Percentiles rank a stretch among this genome's conserved stretches.
Evolutionary conservation across 805 yeast genomes (phyloP).

Genomic region (Candida orba): DNA sequence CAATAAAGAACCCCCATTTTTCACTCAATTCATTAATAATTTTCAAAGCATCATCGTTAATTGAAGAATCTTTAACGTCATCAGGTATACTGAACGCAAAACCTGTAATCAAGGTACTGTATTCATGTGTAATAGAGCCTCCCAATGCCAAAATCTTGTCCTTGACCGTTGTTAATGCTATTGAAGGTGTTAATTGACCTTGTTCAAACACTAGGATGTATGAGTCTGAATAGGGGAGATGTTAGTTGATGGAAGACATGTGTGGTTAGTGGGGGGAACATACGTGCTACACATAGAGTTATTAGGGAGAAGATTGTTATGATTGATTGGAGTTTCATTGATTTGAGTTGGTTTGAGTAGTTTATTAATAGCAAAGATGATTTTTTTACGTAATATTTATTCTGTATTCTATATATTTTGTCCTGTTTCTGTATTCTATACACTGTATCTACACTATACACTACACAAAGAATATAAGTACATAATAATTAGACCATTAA

Average conservation of each 20-base stretch:
- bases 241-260: no score
- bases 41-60: conserved; percentile 18
- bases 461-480: no score
- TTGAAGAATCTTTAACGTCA: conserved; percentile 9
- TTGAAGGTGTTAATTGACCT: conserved; percentile 22
- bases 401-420: no score
- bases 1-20: conserved; percentile 36
- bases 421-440: no score
- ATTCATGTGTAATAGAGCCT: conserved; percentile 41
- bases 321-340: conserved; percentile 1
- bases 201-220: conserved; percentile 23
- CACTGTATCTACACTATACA: no score
- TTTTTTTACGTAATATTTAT: no score
- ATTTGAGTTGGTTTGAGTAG: neutral
- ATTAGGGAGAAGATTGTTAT: neutral
- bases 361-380: no score
- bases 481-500: no score
- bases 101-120: conserved; percentile 39
- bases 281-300: conserved; percentile 3
- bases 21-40: conserved; percentile 8
- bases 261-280: neutral
- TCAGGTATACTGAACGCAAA: conserved; percentile 35
- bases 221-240: conserved; percentile 11
- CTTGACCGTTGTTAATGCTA: conserved; percentile 27
- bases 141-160: conserved; percentile 31